Evolutionary conservation across 176 grass and related monocot genomes (phyloP), one percentile per base, ranked within the genome.

Genomic region (Cenchrus americanus): DNA sequence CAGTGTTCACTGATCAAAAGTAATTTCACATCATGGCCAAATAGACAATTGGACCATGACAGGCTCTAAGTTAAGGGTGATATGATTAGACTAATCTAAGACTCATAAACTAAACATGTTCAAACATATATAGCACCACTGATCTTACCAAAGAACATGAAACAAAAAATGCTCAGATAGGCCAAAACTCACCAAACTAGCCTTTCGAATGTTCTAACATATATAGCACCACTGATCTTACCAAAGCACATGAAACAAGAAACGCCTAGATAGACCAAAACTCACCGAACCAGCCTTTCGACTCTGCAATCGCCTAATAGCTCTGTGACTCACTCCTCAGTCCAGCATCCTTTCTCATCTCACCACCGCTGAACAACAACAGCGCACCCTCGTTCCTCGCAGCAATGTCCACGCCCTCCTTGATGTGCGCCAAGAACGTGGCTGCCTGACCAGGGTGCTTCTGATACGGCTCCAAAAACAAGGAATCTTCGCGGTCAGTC

Each of bases 251-350:
- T 34, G 6, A 69, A 40, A 52, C 11, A 85, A 79, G 10, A 34
- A 75, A 57, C 62, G 55, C 8, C 74, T 3, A 44, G 58, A 23
- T 50, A 66, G 57, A 5, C 3, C 10, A 24, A 83, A 86, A 83
- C 73, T 87, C 78, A 99, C 96, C 96, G 57, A 90, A 99, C 96
- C 96, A 99, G 71, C 85, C 80, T 84, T 92, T 76, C 0, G 91
- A 96, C 68, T 99, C 93, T 0, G 96, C 93, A 27, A 96, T 88
- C 10, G 85, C 69, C 93, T 93, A 99, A 72, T 99, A 99, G 87
- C 96, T 99, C 80, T 99, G 96, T 5, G 93, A 93, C 81, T 99
- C 96, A 10, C 93, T 99, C 62, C 93, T 89, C 5, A 93, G 93
- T 1, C 93, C 96, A 7, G 91, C 96, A 82, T 92, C 87, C 76